Base-by-base conservation (phyloP, 495 filamentous ascomycete genomes). In the Penicillium robsamsonii region DNA sequence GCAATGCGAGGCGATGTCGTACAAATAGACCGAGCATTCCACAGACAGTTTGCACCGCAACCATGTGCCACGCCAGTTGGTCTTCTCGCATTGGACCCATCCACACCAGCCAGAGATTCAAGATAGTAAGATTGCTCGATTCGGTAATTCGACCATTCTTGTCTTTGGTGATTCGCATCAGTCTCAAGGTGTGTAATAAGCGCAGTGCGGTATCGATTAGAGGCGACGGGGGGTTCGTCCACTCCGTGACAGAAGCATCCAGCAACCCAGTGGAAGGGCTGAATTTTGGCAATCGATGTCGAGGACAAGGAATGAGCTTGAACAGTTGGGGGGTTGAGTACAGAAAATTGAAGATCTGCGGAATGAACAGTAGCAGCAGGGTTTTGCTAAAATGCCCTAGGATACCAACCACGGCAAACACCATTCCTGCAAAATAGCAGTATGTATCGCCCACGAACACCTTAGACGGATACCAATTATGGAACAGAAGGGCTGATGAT, bases 361-460 rank as follows among this genome's bases (percentile, higher is more conserved):
- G 94, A 13, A 97, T 80, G 60, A 99, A 87, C 1, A 97, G 77
- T 48, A 97, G 79, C 37, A 96, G 81, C 41, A 99, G 77, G 18
- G 94, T 99, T 76, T 99, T 99, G 78, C 88, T 92, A 72, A 99
- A 99, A 73, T 99, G 94, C 1, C 94, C 94, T 22, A 96, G 77
- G 56, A 99, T 96, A 46, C 90, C 91, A 56, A 97, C 94, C 51
- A 97, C 92, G 17, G 92, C 95, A 65, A 99, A 97, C 11, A 96
- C 90, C 92, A 97, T 99, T 55, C 94, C 94, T 0, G 94, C 93
- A 63, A 99, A 96, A 71, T 99, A 99, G 79, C 94, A 99, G 76
- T 97, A 99, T 17, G 94, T 99, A 67, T 99, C 94, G 24, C 94
- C 94, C 1, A 96, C 93, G 65, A 99, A 99, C 2, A 96, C 95